Base-by-base conservation (phyloP, 2,329 filamentous ascomycete species). In the Incumbomyces lentus region DNA sequence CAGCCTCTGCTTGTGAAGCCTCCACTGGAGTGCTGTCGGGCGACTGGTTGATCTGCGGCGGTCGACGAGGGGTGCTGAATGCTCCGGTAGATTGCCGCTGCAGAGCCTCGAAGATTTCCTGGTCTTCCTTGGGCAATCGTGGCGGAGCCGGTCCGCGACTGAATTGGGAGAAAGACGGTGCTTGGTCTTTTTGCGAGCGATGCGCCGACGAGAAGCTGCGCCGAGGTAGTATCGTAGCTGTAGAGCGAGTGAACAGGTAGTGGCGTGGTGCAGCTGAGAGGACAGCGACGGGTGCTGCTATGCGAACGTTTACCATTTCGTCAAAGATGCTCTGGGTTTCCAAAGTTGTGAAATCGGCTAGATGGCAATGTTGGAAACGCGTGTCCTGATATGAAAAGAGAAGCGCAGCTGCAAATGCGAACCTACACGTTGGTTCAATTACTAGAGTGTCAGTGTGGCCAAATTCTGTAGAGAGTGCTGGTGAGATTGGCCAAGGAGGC, bases 81-180 rank as follows among this genome's bases (percentile, higher is more conserved):
- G 68, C 92, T 52, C 75, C 86, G 54, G 79, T 93, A 55, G 71
- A 94, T 62, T 74, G 73, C 56, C 78, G 78, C 62, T 95, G 88
- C 3, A 96, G 82, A 35, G 81, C 76, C 67, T 95, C 89, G 64
- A 92, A 95, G 54, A 93, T 78, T 62, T 88, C 86, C 70, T 95
- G 89, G 57, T 95, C 82, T 64, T 86, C 81, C 58, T 87, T 81
- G 6, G 90, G 87, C 10, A 96, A 85, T 40, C 87, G 84, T 0
- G 87, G 89, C 13, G 92, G 92, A 6, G 86, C 68, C 18, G 90
- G 86, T 13, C 54, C 51, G 30, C 46, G 35, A 30, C 49, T 45
- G 42, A 55, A 52, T 13, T 40, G 31, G 6, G 36, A 35, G 19
- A 39, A 34, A 19, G 34, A 26, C 2, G 17, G 14, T 13, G 35